Conservation (phyloP, 306 rosid genomes). For the Quercus bicolor region DNA sequence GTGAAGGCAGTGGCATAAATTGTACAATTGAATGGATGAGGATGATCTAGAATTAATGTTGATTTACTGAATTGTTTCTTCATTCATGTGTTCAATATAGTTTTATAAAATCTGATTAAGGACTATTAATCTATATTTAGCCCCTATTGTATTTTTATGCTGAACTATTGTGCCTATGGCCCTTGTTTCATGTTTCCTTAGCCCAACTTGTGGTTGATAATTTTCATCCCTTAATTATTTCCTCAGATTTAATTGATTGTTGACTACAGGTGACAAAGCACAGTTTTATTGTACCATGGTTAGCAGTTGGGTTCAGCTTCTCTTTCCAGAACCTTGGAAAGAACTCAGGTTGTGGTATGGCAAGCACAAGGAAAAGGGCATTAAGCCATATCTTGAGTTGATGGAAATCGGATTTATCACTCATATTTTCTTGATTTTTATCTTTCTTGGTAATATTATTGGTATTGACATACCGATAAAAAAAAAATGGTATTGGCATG, state of each 20-base stretch:
- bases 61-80: too few species aligned
- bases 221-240: background rate
- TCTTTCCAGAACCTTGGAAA: conserved; percentile 96
- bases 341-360: conserved; percentile 98
- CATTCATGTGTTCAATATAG: too few species aligned
- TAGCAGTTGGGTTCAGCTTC: conserved; percentile 98
- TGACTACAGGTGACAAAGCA: conserved; percentile 51
- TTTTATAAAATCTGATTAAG: too few species aligned
- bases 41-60: too few species aligned
- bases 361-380: conserved; percentile 65
- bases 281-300: conserved; percentile 82
- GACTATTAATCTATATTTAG: background rate
- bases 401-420: conserved; percentile 49
- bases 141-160: background rate
- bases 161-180: background rate
- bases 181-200: background rate
- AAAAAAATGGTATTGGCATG: too few species aligned
- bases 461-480: conserved; percentile 5
- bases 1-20: too few species aligned
- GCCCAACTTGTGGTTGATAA: background rate
- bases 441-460: background rate
- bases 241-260: conserved; percentile 19
- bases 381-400: conserved; percentile 75
- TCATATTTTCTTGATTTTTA: conserved; percentile 13
- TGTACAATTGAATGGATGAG: too few species aligned